Conservation (phyloP, 768 basidiomycete species). For the Collybia sp. region DNA sequence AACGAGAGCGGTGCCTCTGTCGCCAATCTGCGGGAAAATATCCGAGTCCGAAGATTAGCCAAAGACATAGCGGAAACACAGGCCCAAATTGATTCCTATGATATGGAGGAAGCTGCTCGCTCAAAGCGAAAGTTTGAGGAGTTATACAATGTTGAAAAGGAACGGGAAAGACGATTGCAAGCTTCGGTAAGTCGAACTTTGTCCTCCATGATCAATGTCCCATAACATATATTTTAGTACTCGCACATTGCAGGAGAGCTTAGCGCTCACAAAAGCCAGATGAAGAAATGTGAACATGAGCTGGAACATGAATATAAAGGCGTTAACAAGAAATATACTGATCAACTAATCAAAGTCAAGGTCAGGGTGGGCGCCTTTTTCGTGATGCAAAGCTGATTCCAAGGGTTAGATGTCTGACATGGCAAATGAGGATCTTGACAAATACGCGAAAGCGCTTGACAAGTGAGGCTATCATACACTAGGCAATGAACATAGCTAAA, state of each 20-base stretch:
- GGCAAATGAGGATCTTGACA: slow-evolving; percentile 96
- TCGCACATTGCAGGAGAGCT: slow-evolving; percentile 84
- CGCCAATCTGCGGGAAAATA: slow-evolving; percentile 77
- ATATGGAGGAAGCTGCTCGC: slow-evolving; percentile 84
- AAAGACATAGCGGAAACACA: slow-evolving; percentile 64
- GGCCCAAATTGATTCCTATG: slow-evolving; percentile 65
- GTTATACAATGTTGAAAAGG: slow-evolving; percentile 67
- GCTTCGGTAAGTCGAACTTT: slow-evolving; percentile 44
- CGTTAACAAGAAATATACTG: slow-evolving; percentile 79
- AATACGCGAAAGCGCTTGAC: slow-evolving; percentile 95
- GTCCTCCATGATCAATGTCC: background rate
- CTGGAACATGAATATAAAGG: slow-evolving; percentile 77
- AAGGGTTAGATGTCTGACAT: slow-evolving; percentile 84
- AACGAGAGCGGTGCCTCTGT: slow-evolving; percentile 67
- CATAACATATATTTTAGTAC: slow-evolving; percentile 40
- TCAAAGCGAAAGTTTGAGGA: slow-evolving; percentile 83
- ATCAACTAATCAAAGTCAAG: slow-evolving; percentile 94
- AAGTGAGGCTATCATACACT: slow-evolving; percentile 50
- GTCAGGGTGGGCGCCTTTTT: slow-evolving; percentile 30
- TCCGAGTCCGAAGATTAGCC: slow-evolving; percentile 66
- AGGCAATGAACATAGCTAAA: slow-evolving; percentile 9
- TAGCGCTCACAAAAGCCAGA: slow-evolving; percentile 62
- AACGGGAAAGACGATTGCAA: slow-evolving; percentile 68
- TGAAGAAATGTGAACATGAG: slow-evolving; percentile 64
- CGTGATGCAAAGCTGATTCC: too few relatives aligned